Evolutionary conservation across 345 rosid genomes (phyloP), one percentile per base, ranked within the genome.

Genomic region (Cardamine occulta): DNA sequence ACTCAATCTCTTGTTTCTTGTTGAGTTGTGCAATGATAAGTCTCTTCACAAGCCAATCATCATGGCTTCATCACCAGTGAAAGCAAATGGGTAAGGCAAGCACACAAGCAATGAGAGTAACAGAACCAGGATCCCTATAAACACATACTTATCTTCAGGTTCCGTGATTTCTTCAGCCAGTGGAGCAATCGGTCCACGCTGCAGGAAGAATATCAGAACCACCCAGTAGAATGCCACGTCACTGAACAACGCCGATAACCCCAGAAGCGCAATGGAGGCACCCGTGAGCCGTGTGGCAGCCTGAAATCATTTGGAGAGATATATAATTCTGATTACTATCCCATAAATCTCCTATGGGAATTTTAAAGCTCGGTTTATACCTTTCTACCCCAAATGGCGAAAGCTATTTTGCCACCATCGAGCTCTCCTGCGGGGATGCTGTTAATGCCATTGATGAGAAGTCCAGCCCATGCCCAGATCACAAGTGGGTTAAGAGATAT

Each of bases 341-440:
- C 13, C 2, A 34, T 32, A 17, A 18, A 2, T 34, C 45, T 59
- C n/a, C 26, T 5, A 17, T 66, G 67, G 21, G 24, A 17, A 44
- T 32, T 55, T 64, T 55, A 47, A 42, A 42, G 71, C 13, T 9
- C 0, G 15, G 34, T 12, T 31, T 10, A 15, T 86, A 94, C 98
- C 93, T 94, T 94, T 84, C 97, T 86, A 79, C 97, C 98, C 97
- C 97, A 94, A 37, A 94, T 84, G 68, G 97, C 82, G 48, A 91
- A 89, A 40, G 95, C 82, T 26, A 94, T 88, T 77, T 87, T 80
- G 37, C 98, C 97, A 13, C 97, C 97, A 52, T 94, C 98, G 31
- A 88, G 89, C 79, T 90, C 98, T 74, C 98, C 97, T 0, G 97
- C 98, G 11, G 96, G 98, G 70, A 94, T 94, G 84, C 97, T 91